These are phyloP conservation scores for Gryganskiella cystojenkinii DNA, from an alignment of 192 early-diverging fungal genomes.

Conservation along the genomic window DNA sequence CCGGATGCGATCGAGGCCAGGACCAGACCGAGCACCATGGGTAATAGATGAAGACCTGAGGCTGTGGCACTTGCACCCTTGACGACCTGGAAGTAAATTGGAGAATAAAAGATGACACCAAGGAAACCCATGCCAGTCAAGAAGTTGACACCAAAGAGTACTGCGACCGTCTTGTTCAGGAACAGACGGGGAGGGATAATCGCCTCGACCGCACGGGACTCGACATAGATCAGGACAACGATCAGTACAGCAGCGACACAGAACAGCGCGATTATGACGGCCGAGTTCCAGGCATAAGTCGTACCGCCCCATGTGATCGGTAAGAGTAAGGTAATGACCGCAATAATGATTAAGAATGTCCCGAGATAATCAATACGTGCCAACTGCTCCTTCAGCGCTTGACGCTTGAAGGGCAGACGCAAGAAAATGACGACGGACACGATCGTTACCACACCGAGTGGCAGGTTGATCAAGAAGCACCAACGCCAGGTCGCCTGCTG, in stretches of 20 bases:
- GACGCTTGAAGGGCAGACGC: constrained; percentile 66
- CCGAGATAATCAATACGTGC: constrained; percentile 77
- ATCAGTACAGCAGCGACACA: constrained; percentile 60
- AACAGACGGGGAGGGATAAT: constrained; percentile 74
- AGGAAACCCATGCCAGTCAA: constrained; percentile 73
- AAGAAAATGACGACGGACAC: constrained; percentile 66
- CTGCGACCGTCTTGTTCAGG: constrained; percentile 67
- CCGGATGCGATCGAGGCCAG: constrained; percentile 75
- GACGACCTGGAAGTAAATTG: constrained; percentile 87
- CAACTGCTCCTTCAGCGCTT: constrained; percentile 67
- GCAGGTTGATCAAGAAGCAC: constrained; percentile 90
- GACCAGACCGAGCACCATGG: constrained; percentile 80
- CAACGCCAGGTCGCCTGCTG: constrained; percentile 74
- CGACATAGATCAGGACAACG: constrained; percentile 66
- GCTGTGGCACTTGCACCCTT: constrained; percentile 75
- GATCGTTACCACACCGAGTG: constrained; percentile 77
- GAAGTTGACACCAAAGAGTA: constrained; percentile 69
- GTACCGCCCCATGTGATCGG: constrained; percentile 81
- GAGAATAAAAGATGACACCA: constrained; percentile 79
- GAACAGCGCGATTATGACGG: constrained; percentile 68
- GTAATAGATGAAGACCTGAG: constrained; percentile 79
- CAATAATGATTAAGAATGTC: constrained; percentile 55
- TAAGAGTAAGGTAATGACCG: constrained; percentile 71
- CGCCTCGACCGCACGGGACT: constrained; percentile 78
- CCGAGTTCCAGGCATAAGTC: constrained; percentile 73